Conservation (phyloP, 2,329 filamentous ascomycete species). For the Tolypocladium amazonense region DNA sequence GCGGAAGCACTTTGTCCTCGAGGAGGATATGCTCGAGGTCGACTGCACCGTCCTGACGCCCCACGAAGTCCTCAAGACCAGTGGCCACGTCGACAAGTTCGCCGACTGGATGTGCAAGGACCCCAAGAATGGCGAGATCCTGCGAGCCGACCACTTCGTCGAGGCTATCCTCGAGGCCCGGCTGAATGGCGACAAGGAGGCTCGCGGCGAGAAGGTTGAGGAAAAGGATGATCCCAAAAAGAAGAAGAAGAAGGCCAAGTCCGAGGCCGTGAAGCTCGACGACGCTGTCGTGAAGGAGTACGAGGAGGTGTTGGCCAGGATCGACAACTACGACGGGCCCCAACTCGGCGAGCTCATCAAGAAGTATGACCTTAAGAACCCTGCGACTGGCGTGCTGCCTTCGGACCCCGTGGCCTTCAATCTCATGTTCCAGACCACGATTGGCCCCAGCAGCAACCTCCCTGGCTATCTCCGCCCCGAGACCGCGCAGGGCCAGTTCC, state of each 20-base stretch:
- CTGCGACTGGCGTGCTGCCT: constrained; percentile 65
- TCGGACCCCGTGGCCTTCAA: constrained; percentile 85
- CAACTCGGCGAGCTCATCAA: constrained; percentile 80
- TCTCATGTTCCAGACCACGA: constrained; percentile 95
- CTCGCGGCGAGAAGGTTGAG: constrained; percentile 71
- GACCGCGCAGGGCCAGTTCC: constrained; percentile 95
- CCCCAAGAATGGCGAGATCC: constrained; percentile 92
- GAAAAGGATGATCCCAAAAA: constrained; percentile 61
- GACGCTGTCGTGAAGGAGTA: constrained; percentile 83
- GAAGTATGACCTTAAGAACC: constrained; percentile 87
- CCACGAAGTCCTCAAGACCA: constrained; percentile 87
- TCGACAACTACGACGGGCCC: constrained; percentile 88
- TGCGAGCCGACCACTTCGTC: constrained; percentile 92
- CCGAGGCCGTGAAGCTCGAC: constrained; percentile 73
- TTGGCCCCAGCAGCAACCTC: constrained; percentile 82
- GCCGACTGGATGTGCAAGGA: constrained; percentile 99
- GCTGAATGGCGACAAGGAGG: constrained; percentile 84
- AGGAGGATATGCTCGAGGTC: constrained; percentile 92
- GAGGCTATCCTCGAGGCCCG: constrained; percentile 85
- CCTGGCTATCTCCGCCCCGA: constrained; percentile 84
- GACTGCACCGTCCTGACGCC: constrained; percentile 93
- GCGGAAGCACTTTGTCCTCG: constrained; percentile 86
- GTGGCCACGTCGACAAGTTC: constrained; percentile 95
- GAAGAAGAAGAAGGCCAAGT: constrained; percentile 87
- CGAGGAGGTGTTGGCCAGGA: constrained; percentile 79